Conservation (phyloP, 2,329 filamentous ascomycete species). For the Ceratocystis eucalypticola region DNA sequence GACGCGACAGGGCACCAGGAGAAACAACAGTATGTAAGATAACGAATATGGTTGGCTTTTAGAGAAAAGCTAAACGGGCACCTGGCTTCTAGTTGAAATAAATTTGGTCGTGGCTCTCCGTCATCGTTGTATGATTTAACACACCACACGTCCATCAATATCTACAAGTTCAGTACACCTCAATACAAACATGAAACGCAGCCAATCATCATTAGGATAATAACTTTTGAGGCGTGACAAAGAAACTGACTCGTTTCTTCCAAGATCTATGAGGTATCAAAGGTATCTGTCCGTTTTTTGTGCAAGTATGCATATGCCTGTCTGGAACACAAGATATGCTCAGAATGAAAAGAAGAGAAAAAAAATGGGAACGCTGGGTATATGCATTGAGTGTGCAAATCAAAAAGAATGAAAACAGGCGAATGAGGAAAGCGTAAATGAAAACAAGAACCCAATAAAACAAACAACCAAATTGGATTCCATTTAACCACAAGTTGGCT, state of each 20-base stretch:
- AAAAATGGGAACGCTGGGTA: slow-evolving; percentile 11
- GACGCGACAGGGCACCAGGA: too few species aligned
- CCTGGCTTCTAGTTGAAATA: too few species aligned
- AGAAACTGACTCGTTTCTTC: neutral
- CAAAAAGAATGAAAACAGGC: neutral
- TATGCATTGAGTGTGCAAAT: slow-evolving; percentile 11
- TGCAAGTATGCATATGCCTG: neutral
- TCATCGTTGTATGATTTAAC: too few species aligned
- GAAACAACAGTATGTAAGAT: too few species aligned
- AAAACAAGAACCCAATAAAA: neutral
- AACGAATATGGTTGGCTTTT: too few species aligned
- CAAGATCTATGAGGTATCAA: neutral
- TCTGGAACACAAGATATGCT: neutral
- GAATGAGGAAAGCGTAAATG: neutral
- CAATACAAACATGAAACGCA: neutral
- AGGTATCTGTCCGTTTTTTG: neutral
- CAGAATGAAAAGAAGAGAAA: neutral
- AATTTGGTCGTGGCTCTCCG: too few species aligned
- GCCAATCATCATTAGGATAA: neutral
- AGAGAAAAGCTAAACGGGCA: too few species aligned
- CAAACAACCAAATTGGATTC: neutral
- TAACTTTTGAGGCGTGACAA: neutral
- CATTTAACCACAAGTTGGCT: slow-evolving; percentile 1
- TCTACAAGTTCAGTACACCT: neutral
- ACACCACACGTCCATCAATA: neutral